These are phyloP conservation scores for Protomyces inouyei DNA, from an alignment of 1,139 yeast species.

Conservation along the genomic window DNA sequence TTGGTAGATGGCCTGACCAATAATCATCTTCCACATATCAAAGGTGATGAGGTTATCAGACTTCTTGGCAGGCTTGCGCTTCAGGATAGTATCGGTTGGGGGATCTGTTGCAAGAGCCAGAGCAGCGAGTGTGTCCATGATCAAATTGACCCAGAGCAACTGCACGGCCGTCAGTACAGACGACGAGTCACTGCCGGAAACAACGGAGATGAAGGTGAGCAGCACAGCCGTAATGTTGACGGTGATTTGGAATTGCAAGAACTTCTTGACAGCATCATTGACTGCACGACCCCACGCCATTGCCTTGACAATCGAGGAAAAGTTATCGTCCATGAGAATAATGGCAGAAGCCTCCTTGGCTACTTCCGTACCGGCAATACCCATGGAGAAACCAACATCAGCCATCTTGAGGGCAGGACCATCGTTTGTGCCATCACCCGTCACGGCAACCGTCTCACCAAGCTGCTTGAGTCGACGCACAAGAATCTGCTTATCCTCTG, in stretches of 20 bases:
- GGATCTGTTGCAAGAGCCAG: slow-evolving; percentile 96
- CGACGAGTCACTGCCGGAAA: slow-evolving; percentile 67
- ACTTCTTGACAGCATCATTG: slow-evolving; percentile 86
- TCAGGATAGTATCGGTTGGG: slow-evolving; percentile 74
- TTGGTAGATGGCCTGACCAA: slow-evolving; percentile 80
- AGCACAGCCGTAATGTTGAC: slow-evolving; percentile 94
- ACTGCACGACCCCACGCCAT: slow-evolving; percentile 99
- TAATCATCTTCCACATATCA: slow-evolving; percentile 97
- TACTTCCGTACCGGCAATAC: slow-evolving; percentile 88
- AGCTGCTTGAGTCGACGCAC: slow-evolving; percentile 74
- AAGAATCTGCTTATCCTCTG: slow-evolving; percentile 84
- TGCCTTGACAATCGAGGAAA: slow-evolving; percentile 93
- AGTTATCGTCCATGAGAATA: slow-evolving; percentile 91
- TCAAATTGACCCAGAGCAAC: slow-evolving; percentile 91
- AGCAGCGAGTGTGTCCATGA: slow-evolving; percentile 98
- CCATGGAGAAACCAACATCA: slow-evolving; percentile 93
- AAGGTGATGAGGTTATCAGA: slow-evolving; percentile 72
- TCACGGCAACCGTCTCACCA: slow-evolving; percentile 95
- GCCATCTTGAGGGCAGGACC: slow-evolving; percentile 92
- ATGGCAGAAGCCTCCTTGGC: slow-evolving; percentile 95
- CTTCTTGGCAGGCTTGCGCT: slow-evolving; percentile 81
- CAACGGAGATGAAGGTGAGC: slow-evolving; percentile 89
- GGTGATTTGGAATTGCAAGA: slow-evolving; percentile 86
- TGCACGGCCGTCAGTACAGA: slow-evolving; percentile 97
- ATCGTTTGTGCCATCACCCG: slow-evolving; percentile 97